Percentiles rank a stretch among this genome's conserved stretches.
Conservation (phyloP, 306 rosid genomes). For the Malus orientalis region DNA sequence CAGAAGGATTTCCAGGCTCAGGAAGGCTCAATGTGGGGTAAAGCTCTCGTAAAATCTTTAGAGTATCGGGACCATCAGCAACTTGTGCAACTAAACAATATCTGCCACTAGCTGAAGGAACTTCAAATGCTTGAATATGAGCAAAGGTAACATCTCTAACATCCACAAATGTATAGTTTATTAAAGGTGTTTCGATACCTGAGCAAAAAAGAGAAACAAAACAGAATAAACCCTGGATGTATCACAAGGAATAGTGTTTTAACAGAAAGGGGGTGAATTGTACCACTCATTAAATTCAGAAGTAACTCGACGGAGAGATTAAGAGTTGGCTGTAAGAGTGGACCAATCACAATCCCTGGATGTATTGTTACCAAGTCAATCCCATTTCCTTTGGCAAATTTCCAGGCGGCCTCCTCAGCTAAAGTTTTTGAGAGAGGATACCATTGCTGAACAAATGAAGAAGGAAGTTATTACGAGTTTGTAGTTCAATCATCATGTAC, state of each 20-base stretch:
- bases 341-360: conserved; percentile 18
- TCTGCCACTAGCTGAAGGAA: background rate
- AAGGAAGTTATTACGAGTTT: background rate
- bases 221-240: background rate
- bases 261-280: background rate
- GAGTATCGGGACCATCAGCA: no score
- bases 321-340: conserved; percentile 13
- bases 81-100: background rate
- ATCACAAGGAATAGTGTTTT: background rate
- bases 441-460: conserved; percentile 4
- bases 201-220: no score
- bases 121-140: no score
- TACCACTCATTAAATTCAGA: background rate
- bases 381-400: conserved; percentile 7
- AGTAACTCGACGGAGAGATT: background rate
- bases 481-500: no score
- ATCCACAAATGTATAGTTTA: no score
- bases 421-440: conserved; percentile 11
- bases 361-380: conserved; percentile 12
- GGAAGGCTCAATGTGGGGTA: no score
- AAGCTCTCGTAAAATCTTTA: no score
- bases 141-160: no score
- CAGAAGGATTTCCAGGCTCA: background rate
- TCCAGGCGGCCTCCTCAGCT: conserved; percentile 31
- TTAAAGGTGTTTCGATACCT: no score